Base-by-base conservation (phyloP, 768 basidiomycete genomes). In the Rhodosporidiobolus sp. region DNA sequence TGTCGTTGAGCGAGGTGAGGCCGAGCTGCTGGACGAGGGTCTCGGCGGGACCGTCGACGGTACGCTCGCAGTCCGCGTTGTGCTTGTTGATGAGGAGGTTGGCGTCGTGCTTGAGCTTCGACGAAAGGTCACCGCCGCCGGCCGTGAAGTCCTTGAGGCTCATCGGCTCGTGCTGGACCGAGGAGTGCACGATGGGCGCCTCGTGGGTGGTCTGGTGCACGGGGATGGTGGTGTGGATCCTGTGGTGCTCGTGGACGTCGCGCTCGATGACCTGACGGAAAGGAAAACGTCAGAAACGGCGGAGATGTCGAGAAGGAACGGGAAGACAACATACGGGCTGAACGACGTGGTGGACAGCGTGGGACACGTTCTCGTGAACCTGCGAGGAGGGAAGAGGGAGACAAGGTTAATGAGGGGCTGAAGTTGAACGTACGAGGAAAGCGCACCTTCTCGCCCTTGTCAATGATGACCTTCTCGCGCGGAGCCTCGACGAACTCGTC, bases 181-280 rank as follows among this genome's bases (percentile, higher is more conserved):
- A 58, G 30, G 62, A 52, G 64, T 74, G 73, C 8, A 74, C 67
- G 34, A 74, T 73, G 32, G 78, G 78, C 8, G 79, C 79, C 70
- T 82, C 81, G 80, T 82, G 81, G 57, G 81, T 77, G 70, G 78
- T 79, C 76, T 82, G 80, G 76, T 81, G 78, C 63, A 82, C 74
- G 52, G 80, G 80, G 63, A 80, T 72, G 76, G 78, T 79, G 76
- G 68, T 45, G 81, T 82, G 82, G 56, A 82, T 78, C 28, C 73
- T 73, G 63, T 80, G 81, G 65, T 80, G 80, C 58, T 79, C 79
- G 75, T 81, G 75, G 45, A 80, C 81, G 77, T 83, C 82, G 30
- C 79, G 76, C 76, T 82, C 81, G 67, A 83, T 82, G 69, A 81
- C 32, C 30, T 32, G 24, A 11, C 10, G 52, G 28, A 57, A 9